phyloP scores from a whole-genome alignment of 805 yeast species.

The Blastobotrys terrestris region DNA sequence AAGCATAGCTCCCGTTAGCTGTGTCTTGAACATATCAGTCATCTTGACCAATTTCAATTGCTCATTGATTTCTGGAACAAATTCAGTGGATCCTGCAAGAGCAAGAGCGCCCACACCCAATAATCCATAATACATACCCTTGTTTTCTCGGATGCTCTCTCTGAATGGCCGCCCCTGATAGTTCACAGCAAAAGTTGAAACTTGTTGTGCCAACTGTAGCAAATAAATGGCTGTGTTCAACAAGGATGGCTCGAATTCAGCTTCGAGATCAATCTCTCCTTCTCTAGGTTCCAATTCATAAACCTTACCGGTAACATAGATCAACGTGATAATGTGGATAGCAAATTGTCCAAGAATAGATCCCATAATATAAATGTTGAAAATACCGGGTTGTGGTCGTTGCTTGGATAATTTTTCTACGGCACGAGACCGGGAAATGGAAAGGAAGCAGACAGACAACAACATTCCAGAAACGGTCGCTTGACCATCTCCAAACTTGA shows the following conservation, averaged over 20 bases:
- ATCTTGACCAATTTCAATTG: conserved; percentile 89
- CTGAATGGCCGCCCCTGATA: conserved; percentile 97
- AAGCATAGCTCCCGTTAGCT: conserved; percentile 66
- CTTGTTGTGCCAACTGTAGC: conserved; percentile 91
- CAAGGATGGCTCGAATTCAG: conserved; percentile 79
- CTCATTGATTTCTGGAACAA: conserved; percentile 88
- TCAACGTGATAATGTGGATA: conserved; percentile 74
- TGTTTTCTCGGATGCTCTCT: conserved; percentile 81
- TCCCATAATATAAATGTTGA: conserved; percentile 94
- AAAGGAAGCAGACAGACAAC: conserved; percentile 87
- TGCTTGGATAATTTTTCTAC: conserved; percentile 81
- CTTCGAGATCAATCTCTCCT: conserved; percentile 84
- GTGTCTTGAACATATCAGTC: conserved; percentile 63
- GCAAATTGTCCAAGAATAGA: conserved; percentile 96
- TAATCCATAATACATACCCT: conserved; percentile 95
- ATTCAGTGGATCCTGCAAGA: conserved; percentile 86
- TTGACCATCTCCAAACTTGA: conserved; percentile 96
- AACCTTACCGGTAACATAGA: conserved; percentile 78
- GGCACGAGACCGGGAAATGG: conserved; percentile 91
- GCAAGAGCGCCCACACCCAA: conserved; percentile 87
- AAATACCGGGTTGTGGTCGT: conserved; percentile 97
- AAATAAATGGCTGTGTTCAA: conserved; percentile 94
- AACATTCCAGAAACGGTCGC: conserved; percentile 94
- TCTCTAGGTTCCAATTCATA: conserved; percentile 88
- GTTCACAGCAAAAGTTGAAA: conserved; percentile 95